Conservation (phyloP, 768 basidiomycete species). For the Rhizopogon roseolus region DNA sequence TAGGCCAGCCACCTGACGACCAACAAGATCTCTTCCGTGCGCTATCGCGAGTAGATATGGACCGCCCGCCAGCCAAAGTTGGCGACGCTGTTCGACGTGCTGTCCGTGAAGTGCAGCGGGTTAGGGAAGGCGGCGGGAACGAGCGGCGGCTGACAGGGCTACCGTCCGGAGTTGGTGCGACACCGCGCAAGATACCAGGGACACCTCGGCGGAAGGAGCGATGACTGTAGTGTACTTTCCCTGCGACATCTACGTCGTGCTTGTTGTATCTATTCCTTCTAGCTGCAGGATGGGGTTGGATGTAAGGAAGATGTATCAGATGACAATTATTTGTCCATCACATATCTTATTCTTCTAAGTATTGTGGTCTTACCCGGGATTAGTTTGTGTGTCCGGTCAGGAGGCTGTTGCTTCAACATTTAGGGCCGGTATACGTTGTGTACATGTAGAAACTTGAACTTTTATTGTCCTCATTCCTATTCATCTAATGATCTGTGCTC, state of each 20-base stretch:
- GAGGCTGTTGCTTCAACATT: too few relatives aligned
- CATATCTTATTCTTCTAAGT: slow-evolving; percentile 23
- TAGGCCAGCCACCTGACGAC: slow-evolving; percentile 33
- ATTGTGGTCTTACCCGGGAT: not conserved
- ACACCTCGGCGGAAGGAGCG: slow-evolving; percentile 46
- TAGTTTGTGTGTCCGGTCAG: not conserved
- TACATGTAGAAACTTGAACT: not conserved
- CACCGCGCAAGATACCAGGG: slow-evolving; percentile 54
- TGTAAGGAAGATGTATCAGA: slow-evolving; percentile 22
- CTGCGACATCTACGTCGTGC: not conserved
- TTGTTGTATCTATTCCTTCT: not conserved
- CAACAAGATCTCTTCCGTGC: slow-evolving; percentile 61
- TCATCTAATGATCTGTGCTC: slow-evolving; percentile 21
- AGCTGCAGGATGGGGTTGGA: not conserved
- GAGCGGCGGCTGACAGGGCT: slow-evolving; percentile 55
- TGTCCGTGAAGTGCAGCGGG: slow-evolving; percentile 66
- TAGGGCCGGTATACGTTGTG: too few relatives aligned
- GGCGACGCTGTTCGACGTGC: slow-evolving; percentile 70
- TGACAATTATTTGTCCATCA: slow-evolving; percentile 9
- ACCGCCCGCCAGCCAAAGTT: slow-evolving; percentile 58
- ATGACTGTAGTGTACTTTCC: slow-evolving; percentile 9
- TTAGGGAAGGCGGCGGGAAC: slow-evolving; percentile 49
- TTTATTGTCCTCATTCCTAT: not conserved
- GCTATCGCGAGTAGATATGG: slow-evolving; percentile 61
- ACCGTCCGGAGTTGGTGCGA: slow-evolving; percentile 35